These are phyloP conservation scores for Podospora pseudopauciseta DNA, from an alignment of 495 filamentous ascomycete genomes.

Conservation along the genomic window DNA sequence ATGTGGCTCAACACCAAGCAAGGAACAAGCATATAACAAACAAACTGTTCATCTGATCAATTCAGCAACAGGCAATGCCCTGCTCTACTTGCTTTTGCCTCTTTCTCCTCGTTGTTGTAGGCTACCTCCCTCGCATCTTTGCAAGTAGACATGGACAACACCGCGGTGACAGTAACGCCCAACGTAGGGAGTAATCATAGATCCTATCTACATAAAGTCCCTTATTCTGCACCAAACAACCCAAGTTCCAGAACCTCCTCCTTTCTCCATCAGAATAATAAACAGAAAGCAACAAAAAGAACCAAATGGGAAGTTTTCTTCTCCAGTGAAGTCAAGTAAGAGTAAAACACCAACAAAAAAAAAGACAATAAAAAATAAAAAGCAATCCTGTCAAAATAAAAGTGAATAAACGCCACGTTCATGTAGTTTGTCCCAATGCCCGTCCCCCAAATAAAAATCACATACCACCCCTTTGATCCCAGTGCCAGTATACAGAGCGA, in stretches of 20 bases:
- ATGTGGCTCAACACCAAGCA: neutral
- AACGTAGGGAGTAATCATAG: too few species aligned
- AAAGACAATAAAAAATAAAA: neutral
- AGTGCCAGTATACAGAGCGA: neutral
- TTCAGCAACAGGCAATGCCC: neutral
- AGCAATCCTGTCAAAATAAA: neutral
- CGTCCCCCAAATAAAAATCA: neutral
- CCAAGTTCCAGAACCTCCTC: too few species aligned
- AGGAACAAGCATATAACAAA: neutral
- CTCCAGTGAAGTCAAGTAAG: neutral
- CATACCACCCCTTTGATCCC: neutral
- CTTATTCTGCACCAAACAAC: too few species aligned
- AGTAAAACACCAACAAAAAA: too few species aligned
- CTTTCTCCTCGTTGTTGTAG: neutral
- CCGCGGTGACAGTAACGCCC: too few species aligned
- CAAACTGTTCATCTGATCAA: neutral
- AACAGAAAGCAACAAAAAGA: neutral
- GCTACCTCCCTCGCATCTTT: too few species aligned
- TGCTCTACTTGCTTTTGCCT: neutral
- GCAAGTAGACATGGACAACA: too few species aligned
- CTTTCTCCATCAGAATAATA: too few species aligned
- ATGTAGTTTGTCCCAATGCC: neutral
- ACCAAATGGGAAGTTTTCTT: neutral
- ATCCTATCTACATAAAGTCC: too few species aligned
- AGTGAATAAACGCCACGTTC: neutral